A percentile compares a stretch with the other conserved stretches of the same genome.
phyloP scores from a whole-genome alignment of 2,329 filamentous ascomycete species.

The Colletotrichum higginsianum region DNA sequence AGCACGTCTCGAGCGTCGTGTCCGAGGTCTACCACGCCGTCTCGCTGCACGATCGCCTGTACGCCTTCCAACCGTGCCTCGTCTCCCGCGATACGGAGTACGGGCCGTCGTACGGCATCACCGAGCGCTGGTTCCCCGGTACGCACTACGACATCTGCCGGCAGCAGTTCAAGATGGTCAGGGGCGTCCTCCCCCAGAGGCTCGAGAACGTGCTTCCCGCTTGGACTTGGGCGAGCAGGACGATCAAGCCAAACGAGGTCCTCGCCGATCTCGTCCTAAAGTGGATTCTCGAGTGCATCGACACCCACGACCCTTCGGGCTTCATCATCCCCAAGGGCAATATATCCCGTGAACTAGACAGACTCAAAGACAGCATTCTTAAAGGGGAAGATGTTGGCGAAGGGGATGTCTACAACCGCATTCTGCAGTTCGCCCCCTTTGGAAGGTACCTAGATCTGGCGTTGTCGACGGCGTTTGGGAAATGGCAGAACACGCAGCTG shows the following conservation, averaged over 20 bases:
- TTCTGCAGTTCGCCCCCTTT: slow-evolving; percentile 19
- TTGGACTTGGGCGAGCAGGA: slow-evolving; percentile 45
- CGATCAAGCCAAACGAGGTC: slow-evolving; percentile 44
- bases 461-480: slow-evolving; percentile 14
- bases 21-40: slow-evolving; percentile 46
- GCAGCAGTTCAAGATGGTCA: slow-evolving; percentile 44
- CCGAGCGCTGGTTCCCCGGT: slow-evolving; percentile 46
- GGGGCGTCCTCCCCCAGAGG: slow-evolving; percentile 17
- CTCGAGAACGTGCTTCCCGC: slow-evolving; percentile 49
- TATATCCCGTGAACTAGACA: slow-evolving; percentile 21
- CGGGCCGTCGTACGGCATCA: slow-evolving; percentile 39
- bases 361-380: slow-evolving; percentile 10
- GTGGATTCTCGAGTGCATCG: slow-evolving; percentile 45
- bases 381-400: slow-evolving; percentile 9
- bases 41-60: slow-evolving; percentile 44
- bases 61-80: slow-evolving; percentile 44
- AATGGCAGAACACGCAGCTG: slow-evolving; percentile 25
- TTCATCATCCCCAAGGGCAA: slow-evolving; percentile 31
- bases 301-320: slow-evolving; percentile 34
- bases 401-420: slow-evolving; percentile 27
- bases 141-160: slow-evolving; percentile 46
- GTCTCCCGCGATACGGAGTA: slow-evolving; percentile 36
- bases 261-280: slow-evolving; percentile 43
- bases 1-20: slow-evolving; percentile 46
- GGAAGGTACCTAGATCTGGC: slow-evolving; percentile 17